Evolutionary conservation across 1,139 yeast species (phyloP), one percentile per base, ranked within the genome.

Genomic region (Hanseniaspora uvarum): DNA sequence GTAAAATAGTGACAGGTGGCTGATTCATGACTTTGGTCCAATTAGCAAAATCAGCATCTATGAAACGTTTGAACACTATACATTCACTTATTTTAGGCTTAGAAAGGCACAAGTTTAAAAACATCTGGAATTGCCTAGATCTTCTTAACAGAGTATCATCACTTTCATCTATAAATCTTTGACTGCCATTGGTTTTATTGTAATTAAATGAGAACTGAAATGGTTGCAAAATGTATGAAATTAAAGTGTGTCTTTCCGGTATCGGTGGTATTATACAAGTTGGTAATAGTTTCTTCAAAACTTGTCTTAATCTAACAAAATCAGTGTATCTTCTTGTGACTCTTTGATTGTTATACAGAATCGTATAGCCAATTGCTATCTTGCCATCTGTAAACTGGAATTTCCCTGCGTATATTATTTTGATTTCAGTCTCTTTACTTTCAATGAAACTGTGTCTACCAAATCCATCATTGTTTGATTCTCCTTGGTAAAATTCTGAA

Each of bases 191-290:
- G 49, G 79, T 79, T 28, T 76, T 71, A 49, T 70, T 68, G 14
- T 60, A 57, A 61, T 79, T 83, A 53, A 75, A 79, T 57, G 77
- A 76, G 5, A 80, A 83, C 58, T 74, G 77, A 24, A 81, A 68
- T 14, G 84, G 83, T 45, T 68, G 70, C 47, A 69, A 57, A 44
- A 71, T 64, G 57, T 72, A 72, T 56, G 68, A 70, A 16, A 70
- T 64, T 59, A 80, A 64, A 23, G 84, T 72, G 64, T 92, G 96
- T 68, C 92, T 92, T 55, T 89, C 95, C 0, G 98, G 98, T 26
- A 92, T 86, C 0, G 97, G 96, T 1, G 98, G 98, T 5, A 92
- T 78, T 1, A 92, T 76, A n/a, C 83, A 68, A 14, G 95, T 80
- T 4, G 98, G 97, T 62, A 86, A 84, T 37, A 86, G 71, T 63